A percentile compares a stretch with the other conserved stretches of the same genome.
Conservation (phyloP, 495 filamentous ascomycete species). For the Neurospora intermedia region DNA sequence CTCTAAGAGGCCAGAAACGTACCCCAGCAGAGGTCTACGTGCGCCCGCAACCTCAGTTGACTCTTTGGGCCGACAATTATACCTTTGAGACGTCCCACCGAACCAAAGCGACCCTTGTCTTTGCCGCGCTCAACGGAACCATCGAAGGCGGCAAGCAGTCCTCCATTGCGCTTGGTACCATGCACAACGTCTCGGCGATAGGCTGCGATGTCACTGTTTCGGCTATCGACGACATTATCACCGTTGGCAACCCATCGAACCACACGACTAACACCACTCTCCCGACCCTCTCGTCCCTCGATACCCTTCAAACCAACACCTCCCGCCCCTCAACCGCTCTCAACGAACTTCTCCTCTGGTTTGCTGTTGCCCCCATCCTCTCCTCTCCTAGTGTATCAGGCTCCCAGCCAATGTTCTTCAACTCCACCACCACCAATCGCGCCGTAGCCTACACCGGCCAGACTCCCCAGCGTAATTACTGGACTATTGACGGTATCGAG, state of each 20-base stretch:
- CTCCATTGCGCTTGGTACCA: slow-evolving; percentile 3
- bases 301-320: slow-evolving; percentile 5
- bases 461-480: slow-evolving; percentile 8
- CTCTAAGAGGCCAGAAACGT: slow-evolving; percentile 2
- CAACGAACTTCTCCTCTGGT: slow-evolving; percentile 25
- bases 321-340: slow-evolving; percentile 4
- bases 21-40: slow-evolving; percentile 16
- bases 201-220: slow-evolving; percentile 16
- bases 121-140: slow-evolving; percentile 22
- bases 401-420: slow-evolving; percentile 20
- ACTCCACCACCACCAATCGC: slow-evolving; percentile 11
- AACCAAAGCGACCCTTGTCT: slow-evolving; percentile 17
- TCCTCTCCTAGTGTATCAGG: slow-evolving; percentile 14
- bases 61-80: slow-evolving; percentile 17
- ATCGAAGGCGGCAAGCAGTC: slow-evolving; percentile 15
- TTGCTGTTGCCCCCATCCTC: slow-evolving; percentile 18
- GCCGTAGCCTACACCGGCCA: slow-evolving; percentile 11
- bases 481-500: slow-evolving; percentile 15
- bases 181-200: slow-evolving; percentile 12
- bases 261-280: neutral
- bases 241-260: neutral
- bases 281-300: slow-evolving; percentile 13
- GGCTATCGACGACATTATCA: slow-evolving; percentile 12
- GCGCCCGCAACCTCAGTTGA: slow-evolving; percentile 10
- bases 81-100: slow-evolving; percentile 9